Conservation (phyloP, 371 early-diverging fungal species). For the Saksenaea vasiformis region DNA sequence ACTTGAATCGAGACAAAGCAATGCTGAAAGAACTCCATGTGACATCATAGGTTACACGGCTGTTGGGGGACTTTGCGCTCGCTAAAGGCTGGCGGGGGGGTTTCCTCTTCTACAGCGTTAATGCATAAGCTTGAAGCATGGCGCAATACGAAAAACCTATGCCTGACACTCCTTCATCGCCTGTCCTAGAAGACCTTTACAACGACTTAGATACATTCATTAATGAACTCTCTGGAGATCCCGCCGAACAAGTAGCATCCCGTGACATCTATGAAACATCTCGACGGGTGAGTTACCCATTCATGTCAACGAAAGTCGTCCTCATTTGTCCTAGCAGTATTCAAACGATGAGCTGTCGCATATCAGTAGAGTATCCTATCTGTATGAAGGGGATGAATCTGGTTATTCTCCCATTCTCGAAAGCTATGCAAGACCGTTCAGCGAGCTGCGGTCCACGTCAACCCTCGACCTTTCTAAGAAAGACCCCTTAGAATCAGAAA, state of each 20-base stretch:
- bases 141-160: slow-evolving; percentile 2
- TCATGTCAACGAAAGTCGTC: not conserved
- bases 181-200: slow-evolving; percentile 20
- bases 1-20: no score
- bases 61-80: not conserved
- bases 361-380: not conserved
- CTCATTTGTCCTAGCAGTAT: slow-evolving; percentile 2
- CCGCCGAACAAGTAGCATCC: not conserved
- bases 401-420: slow-evolving; percentile 24
- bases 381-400: slow-evolving; percentile 13
- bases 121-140: not conserved
- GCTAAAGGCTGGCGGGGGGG: no score
- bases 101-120: not conserved
- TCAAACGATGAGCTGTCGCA: slow-evolving; percentile 4
- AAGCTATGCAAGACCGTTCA: slow-evolving; percentile 12
- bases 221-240: slow-evolving; percentile 19
- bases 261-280: not conserved
- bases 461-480: not conserved
- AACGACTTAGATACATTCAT: slow-evolving; percentile 25
- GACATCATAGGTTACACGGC: slow-evolving; percentile 1
- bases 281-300: not conserved
- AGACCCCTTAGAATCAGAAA: not conserved
- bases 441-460: slow-evolving; percentile 1
- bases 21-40: not conserved
- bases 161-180: slow-evolving; percentile 9